phyloP scores from a whole-genome alignment of 768 basidiomycete genomes.

The Calocera cornea region DNA sequence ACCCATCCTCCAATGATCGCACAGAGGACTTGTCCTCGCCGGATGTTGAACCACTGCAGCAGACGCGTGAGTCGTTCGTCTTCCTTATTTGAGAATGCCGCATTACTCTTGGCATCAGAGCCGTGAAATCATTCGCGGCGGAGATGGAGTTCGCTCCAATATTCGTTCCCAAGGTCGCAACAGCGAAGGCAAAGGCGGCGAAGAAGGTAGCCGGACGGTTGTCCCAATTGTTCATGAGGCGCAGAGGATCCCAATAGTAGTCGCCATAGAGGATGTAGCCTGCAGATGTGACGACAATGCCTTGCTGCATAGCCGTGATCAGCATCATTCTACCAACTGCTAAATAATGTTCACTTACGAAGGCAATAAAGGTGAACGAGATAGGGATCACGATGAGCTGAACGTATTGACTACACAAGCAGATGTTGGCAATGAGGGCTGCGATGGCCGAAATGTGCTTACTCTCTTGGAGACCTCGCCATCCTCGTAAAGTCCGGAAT shows the following conservation, averaged over 20 bases:
- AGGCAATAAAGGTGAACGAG: conserved; percentile 62
- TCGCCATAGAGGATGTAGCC: conserved; percentile 56
- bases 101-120: conserved; percentile 37
- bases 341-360: conserved; percentile 19
- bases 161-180: conserved; percentile 54
- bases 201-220: conserved; percentile 82
- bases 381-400: conserved; percentile 65
- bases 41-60: conserved; percentile 53
- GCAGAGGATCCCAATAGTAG: conserved; percentile 59
- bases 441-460: background rate
- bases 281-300: conserved; percentile 68
- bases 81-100: background rate
- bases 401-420: conserved; percentile 37
- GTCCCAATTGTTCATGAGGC: conserved; percentile 66
- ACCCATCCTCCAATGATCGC: conserved; percentile 71
- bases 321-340: background rate
- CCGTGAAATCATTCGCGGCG: conserved; percentile 77
- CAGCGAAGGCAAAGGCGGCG: conserved; percentile 54
- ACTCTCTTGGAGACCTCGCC: conserved; percentile 33
- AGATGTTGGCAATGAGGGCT: background rate
- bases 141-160: conserved; percentile 66
- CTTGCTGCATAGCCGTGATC: conserved; percentile 25
- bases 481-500: conserved; percentile 87
- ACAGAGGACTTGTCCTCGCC: conserved; percentile 57
- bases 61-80: background rate